phyloP scores from a whole-genome alignment of 371 early-diverging fungal species.

The Mucor circinelloides region DNA sequence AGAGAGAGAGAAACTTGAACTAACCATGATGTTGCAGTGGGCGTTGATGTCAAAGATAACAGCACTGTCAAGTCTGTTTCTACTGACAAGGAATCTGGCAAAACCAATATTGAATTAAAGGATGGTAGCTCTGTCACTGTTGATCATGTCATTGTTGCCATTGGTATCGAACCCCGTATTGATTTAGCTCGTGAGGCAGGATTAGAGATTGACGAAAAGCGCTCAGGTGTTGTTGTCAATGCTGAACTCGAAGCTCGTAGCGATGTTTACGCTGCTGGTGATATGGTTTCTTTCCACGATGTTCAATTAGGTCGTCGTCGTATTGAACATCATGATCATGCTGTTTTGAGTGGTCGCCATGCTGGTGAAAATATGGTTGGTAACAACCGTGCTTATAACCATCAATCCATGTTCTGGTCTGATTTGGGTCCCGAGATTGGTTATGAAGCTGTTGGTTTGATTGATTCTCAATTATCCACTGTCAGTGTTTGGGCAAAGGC shows the following conservation, averaged over 20 bases:
- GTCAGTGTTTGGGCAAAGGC: conserved; percentile 77
- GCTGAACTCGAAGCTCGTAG: conserved; percentile 75
- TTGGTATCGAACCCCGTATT: conserved; percentile 73
- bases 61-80: conserved; percentile 48
- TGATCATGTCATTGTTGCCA: conserved; percentile 76
- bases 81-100: conserved; percentile 36
- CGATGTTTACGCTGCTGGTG: conserved; percentile 79
- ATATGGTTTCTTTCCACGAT: conserved; percentile 76
- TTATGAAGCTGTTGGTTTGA: conserved; percentile 79
- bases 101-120: conserved; percentile 54
- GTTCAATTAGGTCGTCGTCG: conserved; percentile 76
- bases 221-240: conserved; percentile 75
- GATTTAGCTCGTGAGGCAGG: conserved; percentile 70
- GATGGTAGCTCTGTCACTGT: conserved; percentile 50
- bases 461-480: conserved; percentile 69
- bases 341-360: conserved; percentile 69
- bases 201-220: conserved; percentile 68
- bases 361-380: conserved; percentile 76
- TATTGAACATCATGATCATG: conserved; percentile 78
- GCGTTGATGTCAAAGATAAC: conserved; percentile 62
- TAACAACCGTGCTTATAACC: conserved; percentile 63
- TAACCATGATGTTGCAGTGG: conserved; percentile 36
- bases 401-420: conserved; percentile 84
- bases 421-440: conserved; percentile 75
- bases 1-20: not conserved